These are phyloP conservation scores for Lentinula raphanica DNA, from an alignment of 768 basidiomycete species.

Conservation along the genomic window DNA sequence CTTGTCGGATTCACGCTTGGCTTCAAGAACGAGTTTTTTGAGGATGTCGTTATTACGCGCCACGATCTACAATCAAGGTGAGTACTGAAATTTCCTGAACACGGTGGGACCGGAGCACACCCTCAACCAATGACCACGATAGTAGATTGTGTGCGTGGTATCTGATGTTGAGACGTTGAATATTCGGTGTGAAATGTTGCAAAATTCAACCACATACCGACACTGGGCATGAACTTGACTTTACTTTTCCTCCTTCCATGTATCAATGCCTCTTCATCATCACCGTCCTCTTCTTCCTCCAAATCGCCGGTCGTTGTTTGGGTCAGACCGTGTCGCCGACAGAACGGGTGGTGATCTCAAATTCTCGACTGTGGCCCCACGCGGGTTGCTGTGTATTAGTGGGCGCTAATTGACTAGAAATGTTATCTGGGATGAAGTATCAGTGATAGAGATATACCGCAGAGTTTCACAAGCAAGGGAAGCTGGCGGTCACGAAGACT, in stretches of 20 bases:
- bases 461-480: conserved; percentile 55
- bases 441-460: background rate
- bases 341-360: conserved; percentile 83
- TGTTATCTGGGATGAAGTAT: conserved; percentile 32
- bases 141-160: conserved; percentile 85
- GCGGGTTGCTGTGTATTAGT: conserved; percentile 74
- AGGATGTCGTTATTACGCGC: conserved; percentile 85
- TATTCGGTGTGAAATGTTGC: background rate
- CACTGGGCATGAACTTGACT: conserved; percentile 82
- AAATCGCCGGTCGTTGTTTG: conserved; percentile 70
- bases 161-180: conserved; percentile 40
- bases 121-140: conserved; percentile 83
- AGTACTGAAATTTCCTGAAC: conserved; percentile 7
- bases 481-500: conserved; percentile 84
- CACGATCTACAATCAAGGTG: conserved; percentile 54
- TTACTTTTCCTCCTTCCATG: conserved; percentile 71
- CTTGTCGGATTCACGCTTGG: conserved; percentile 85
- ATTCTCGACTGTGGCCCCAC: conserved; percentile 84
- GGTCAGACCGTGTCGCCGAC: conserved; percentile 56
- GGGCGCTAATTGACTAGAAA: conserved; percentile 12
- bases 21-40: conserved; percentile 81
- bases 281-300: conserved; percentile 71
- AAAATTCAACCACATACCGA: conserved; percentile 50
- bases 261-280: conserved; percentile 50
- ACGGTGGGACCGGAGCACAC: no score